Evolutionary conservation across 73 alveolate genomes (phyloP).

Genomic region (Halteria grandinella): DNA sequence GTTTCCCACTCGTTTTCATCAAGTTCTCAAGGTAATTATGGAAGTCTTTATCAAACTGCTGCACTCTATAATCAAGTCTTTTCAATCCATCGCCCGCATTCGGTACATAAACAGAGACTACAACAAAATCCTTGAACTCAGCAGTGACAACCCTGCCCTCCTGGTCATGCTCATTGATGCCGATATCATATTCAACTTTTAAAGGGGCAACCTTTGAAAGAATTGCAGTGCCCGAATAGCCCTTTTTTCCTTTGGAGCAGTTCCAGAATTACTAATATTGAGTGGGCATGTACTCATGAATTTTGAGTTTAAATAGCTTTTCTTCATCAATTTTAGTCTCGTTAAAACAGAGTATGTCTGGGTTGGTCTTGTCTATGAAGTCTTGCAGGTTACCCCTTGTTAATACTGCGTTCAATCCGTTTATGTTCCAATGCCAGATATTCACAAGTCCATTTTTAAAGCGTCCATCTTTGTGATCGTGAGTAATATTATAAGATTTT

Average conservation of each 20-base stretch:
- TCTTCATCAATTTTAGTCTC: slow-evolving; percentile 73
- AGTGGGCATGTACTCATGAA: slow-evolving; percentile 35
- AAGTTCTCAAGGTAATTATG: slow-evolving; percentile 69
- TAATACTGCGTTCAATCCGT: slow-evolving; percentile 28
- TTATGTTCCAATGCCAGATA: slow-evolving; percentile 35
- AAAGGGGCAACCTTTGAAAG: slow-evolving; percentile 58
- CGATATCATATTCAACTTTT: slow-evolving; percentile 49
- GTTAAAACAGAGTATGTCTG: slow-evolving; percentile 66
- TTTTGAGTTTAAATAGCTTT: slow-evolving; percentile 10
- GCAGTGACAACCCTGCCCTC: slow-evolving; percentile 44
- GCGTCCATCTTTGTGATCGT: neutral
- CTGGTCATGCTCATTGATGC: slow-evolving; percentile 19
- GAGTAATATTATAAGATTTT: too few species aligned
- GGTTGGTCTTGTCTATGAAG: slow-evolving; percentile 43
- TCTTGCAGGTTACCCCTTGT: slow-evolving; percentile 1
- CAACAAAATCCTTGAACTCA: slow-evolving; percentile 20
- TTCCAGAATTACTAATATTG: slow-evolving; percentile 64
- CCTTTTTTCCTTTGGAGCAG: slow-evolving; percentile 73
- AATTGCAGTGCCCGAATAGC: slow-evolving; percentile 75
- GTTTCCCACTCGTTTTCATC: slow-evolving; percentile 56
- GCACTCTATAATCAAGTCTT: slow-evolving; percentile 70
- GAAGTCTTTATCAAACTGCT: slow-evolving; percentile 90
- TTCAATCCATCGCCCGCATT: neutral
- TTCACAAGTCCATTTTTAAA: slow-evolving; percentile 1
- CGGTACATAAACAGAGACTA: slow-evolving; percentile 14